Percentiles rank a stretch among this genome's conserved stretches.
These are phyloP conservation scores for Mitragyna speciosa DNA, from an alignment of 257 asterid species.

Conservation along the genomic window DNA sequence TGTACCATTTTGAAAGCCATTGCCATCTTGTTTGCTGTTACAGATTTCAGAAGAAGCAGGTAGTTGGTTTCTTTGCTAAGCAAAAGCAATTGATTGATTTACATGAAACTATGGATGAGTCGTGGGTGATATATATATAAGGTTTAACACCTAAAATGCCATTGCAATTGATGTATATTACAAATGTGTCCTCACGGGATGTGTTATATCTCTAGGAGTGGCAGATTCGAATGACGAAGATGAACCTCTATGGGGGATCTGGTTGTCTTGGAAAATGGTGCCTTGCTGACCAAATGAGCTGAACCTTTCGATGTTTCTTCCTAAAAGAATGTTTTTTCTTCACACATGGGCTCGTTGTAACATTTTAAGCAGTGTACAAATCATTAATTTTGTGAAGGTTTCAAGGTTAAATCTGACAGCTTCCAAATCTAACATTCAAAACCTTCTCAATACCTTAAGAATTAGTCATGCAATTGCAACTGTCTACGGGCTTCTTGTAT, in stretches of 20 bases:
- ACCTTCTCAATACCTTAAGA: not conserved
- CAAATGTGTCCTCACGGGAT: conserved; percentile 32
- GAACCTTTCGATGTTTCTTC: not conserved
- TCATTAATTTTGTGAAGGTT: not conserved
- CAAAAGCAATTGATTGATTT: conserved; percentile 13
- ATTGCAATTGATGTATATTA: conserved; percentile 31
- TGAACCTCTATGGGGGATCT: conserved; percentile 20
- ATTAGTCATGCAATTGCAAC: not conserved
- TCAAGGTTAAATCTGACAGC: not conserved
- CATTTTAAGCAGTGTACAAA: not conserved
- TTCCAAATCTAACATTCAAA: not conserved
- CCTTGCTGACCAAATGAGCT: not conserved
- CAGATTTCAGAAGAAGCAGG: conserved; percentile 4
- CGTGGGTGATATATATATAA: conserved; percentile 39
- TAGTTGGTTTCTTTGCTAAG: conserved; percentile 16
- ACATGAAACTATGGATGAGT: not conserved
- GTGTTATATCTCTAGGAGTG: not conserved
- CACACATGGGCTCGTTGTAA: not conserved
- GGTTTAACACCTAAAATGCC: conserved; percentile 45
- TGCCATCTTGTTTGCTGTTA: conserved; percentile 50
- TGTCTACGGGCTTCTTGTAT: not conserved
- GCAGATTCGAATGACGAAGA: conserved; percentile 21
- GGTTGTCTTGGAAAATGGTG: conserved; percentile 24
- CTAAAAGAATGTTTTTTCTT: not conserved
- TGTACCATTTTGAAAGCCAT: conserved; percentile 93